Evolutionary conservation across 169 alveolate species (phyloP).

Genomic region (Cryptosporidium ryanae): DNA sequence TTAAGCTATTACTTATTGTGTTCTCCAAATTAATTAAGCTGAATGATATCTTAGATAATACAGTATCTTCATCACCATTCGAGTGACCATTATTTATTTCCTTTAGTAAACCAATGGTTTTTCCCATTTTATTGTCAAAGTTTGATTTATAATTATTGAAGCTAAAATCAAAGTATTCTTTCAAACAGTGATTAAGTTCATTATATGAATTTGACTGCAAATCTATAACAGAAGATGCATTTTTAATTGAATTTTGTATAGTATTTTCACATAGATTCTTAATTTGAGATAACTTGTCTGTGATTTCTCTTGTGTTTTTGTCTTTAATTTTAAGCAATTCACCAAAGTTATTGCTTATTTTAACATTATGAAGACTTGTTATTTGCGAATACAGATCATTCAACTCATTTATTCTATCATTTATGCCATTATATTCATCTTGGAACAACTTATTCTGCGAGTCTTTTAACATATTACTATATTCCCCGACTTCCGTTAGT

Average conservation of each 20-base stretch:
- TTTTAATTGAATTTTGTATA: conserved; percentile 15
- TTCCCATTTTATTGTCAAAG: background rate
- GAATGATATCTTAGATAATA: background rate
- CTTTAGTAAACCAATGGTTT: background rate
- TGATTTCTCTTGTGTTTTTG: background rate
- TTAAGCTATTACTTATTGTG: background rate
- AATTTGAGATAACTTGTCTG: conserved; percentile 4
- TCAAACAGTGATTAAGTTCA: conserved; percentile 31
- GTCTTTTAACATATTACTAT: background rate
- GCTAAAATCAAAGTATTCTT: conserved; percentile 19
- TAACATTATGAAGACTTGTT: conserved; percentile 4
- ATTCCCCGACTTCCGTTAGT: background rate
- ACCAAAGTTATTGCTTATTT: conserved; percentile 7
- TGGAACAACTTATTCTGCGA: background rate
- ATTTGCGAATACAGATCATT: conserved; percentile 1
- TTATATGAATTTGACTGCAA: conserved; percentile 35
- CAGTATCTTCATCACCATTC: background rate
- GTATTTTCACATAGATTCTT: conserved; percentile 9
- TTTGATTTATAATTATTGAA: background rate
- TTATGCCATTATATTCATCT: conserved; percentile 10
- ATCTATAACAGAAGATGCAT: conserved; percentile 17
- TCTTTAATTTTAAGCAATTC: background rate
- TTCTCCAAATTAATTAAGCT: conserved; percentile 15
- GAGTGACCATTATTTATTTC: background rate
- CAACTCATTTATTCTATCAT: conserved; percentile 18